These are phyloP conservation scores for Elongisporangium anandrum DNA, from an alignment of 352 stramenopile species.

Conservation along the genomic window DNA sequence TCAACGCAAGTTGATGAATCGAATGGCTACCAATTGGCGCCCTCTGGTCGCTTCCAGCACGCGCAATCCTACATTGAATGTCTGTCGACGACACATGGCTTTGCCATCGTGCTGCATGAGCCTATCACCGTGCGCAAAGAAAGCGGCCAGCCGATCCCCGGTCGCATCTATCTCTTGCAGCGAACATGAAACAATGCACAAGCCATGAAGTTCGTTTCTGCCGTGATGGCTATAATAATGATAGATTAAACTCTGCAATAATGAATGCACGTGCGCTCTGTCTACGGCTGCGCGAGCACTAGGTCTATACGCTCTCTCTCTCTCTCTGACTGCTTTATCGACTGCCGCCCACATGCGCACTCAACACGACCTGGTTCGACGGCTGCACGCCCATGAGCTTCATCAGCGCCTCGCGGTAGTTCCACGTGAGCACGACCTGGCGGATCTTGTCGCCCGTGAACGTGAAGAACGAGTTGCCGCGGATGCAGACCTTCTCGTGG, in stretches of 20 bases:
- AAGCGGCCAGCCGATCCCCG: constrained; percentile 62
- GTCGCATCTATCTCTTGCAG: constrained; percentile 57
- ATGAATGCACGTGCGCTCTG: background rate
- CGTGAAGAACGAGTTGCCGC: constrained; percentile 67
- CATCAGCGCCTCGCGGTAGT: constrained; percentile 66
- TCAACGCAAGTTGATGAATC: background rate
- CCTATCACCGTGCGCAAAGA: constrained; percentile 65
- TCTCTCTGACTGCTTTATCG: background rate
- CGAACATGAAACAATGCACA: background rate
- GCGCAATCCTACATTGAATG: constrained; percentile 52
- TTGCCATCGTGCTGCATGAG: constrained; percentile 32
- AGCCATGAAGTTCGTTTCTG: constrained; percentile 7
- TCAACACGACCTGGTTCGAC: constrained; percentile 14
- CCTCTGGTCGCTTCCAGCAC: constrained; percentile 77
- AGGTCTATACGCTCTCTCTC: background rate
- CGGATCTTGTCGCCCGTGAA: constrained; percentile 77
- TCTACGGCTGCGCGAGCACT: no score
- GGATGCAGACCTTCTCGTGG: constrained; percentile 77
- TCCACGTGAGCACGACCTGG: constrained; percentile 69
- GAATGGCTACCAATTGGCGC: constrained; percentile 43
- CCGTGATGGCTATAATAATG: constrained; percentile 1
- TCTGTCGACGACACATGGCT: constrained; percentile 33
- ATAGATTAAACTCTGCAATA: constrained; percentile 9
- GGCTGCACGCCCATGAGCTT: constrained; percentile 63
- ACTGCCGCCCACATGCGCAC: constrained; percentile 6